Evolutionary conservation across 192 early-diverging fungal genomes (phyloP).

Genomic region (Backusella westeae): DNA sequence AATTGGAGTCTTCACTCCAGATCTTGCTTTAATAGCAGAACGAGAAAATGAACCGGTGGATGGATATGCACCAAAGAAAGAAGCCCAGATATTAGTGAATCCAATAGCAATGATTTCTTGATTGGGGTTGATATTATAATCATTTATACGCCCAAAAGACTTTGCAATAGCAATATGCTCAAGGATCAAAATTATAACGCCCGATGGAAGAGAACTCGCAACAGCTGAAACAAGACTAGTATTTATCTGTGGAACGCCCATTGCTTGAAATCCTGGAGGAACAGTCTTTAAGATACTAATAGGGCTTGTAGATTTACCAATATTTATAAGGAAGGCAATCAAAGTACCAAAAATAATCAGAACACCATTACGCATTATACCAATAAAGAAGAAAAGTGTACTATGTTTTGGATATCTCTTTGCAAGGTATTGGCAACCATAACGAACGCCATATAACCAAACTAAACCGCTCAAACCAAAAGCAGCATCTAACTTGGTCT

Average conservation of each 20-base stretch:
- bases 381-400: constrained; percentile 58
- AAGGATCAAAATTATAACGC: constrained; percentile 76
- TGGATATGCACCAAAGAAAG: constrained; percentile 86
- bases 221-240: constrained; percentile 50
- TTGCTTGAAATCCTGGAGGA: constrained; percentile 71
- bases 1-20: constrained; percentile 82
- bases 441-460: constrained; percentile 40
- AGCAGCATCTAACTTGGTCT: constrained; percentile 55
- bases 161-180: constrained; percentile 92
- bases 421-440: constrained; percentile 28
- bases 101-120: constrained; percentile 94
- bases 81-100: constrained; percentile 76
- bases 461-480: constrained; percentile 53
- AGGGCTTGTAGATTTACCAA: constrained; percentile 46
- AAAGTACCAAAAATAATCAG: constrained; percentile 74
- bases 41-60: constrained; percentile 95
- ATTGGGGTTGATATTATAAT: constrained; percentile 76
- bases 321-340: constrained; percentile 59
- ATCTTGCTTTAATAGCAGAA: constrained; percentile 86
- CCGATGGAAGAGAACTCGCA: constrained; percentile 58
- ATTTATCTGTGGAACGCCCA: constrained; percentile 53
- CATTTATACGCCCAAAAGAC: constrained; percentile 84
- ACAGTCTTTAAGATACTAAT: constrained; percentile 74
- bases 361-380: constrained; percentile 71
- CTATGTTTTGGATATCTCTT: constrained; percentile 49